A percentile compares a stretch with the other conserved stretches of the same genome.
These are phyloP conservation scores for Corniculantispora saksenae DNA, from an alignment of 2,329 filamentous ascomycete species.

Conservation along the genomic window DNA sequence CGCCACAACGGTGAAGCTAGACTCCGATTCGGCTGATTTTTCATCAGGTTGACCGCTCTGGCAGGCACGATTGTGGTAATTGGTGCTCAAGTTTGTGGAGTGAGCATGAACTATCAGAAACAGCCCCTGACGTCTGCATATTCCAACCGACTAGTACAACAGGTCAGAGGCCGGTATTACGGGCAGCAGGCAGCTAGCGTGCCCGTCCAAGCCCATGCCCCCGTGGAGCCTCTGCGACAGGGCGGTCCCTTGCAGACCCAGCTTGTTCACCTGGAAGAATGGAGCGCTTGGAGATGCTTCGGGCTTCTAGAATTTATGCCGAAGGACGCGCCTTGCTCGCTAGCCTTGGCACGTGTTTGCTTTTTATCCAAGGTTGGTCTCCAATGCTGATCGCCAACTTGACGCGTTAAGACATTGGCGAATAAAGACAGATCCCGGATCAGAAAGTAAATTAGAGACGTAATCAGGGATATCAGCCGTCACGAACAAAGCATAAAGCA, in stretches of 20 bases:
- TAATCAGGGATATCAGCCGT: too few relatives aligned
- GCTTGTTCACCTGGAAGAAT: background rate
- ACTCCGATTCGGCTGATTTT: conserved; percentile 4
- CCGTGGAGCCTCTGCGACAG: background rate
- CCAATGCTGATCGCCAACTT: background rate
- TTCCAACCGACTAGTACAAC: background rate
- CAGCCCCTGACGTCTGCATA: conserved; percentile 17
- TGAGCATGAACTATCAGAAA: conserved; percentile 15
- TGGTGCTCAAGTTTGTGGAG: background rate
- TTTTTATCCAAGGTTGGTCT: background rate
- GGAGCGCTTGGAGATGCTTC: background rate
- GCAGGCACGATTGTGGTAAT: background rate
- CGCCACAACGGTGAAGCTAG: conserved; percentile 12
- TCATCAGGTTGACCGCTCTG: background rate
- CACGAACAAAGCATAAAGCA: too few relatives aligned
- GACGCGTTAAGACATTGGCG: background rate
- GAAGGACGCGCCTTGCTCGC: background rate
- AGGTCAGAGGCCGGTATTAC: background rate
- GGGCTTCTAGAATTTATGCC: conserved; percentile 14
- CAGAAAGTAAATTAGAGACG: too few relatives aligned
- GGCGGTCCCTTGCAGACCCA: background rate
- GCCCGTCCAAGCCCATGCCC: background rate
- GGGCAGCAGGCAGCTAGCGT: background rate
- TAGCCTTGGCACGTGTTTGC: background rate
- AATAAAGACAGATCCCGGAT: too few relatives aligned